Evolutionary conservation across 2,329 filamentous ascomycete genomes (phyloP).

Genomic region (Calonectria ilicicola): DNA sequence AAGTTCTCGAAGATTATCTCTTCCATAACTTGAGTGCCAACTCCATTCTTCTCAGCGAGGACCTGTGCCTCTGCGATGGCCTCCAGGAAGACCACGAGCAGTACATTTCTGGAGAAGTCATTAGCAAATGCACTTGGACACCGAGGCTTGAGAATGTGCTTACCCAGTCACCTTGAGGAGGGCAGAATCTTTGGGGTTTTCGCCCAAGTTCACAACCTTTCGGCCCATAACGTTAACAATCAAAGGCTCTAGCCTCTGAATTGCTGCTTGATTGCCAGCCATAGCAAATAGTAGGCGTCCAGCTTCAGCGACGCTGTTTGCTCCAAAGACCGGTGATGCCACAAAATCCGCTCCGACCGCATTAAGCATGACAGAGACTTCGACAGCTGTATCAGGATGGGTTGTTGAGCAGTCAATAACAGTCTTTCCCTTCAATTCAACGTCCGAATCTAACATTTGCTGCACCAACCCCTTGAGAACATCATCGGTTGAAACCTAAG

Average conservation of each 20-base stretch:
- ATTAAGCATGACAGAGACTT: not conserved
- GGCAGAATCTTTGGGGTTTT: not conserved
- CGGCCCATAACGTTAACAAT: not conserved
- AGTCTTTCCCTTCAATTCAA: not conserved
- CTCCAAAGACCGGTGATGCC: not conserved
- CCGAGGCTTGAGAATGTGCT: not conserved
- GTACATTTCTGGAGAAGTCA: not conserved
- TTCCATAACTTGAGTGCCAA: not conserved
- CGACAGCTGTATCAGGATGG: not conserved
- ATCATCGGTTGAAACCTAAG: not conserved
- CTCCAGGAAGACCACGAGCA: not conserved
- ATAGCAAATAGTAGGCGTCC: not conserved
- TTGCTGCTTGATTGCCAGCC: not conserved
- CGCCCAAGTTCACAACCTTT: not conserved
- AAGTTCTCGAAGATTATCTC: slow-evolving; percentile 1
- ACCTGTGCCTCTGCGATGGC: not conserved
- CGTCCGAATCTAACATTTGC: not conserved
- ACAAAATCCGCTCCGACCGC: not conserved
- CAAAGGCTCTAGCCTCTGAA: not conserved
- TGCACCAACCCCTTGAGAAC: not conserved
- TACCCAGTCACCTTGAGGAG: not conserved
- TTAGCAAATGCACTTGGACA: not conserved
- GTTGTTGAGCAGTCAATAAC: not conserved
- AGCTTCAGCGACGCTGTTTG: not conserved
- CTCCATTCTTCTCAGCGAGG: not conserved